Evolutionary conservation across 176 grass and related monocot species (phyloP), one percentile per base, ranked within the genome.

Genomic region (Musa itinerans): DNA sequence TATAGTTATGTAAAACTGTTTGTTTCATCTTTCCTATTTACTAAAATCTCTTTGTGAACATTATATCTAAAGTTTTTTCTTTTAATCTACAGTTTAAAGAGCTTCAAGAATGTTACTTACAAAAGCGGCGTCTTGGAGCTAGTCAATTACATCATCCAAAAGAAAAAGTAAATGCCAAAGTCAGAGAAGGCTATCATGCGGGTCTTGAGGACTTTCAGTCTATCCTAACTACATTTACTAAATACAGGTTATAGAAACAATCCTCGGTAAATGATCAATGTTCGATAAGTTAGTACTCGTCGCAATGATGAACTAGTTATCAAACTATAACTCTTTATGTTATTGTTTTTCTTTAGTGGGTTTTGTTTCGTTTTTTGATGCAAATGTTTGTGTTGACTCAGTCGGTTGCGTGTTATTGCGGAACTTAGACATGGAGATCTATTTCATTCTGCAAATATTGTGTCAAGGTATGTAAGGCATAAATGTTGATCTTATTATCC

Each of bases 351-450:
- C 0, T 22, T 81, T 34, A 84, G 50, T 22, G 59, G 72, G 11
- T 50, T 25, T 15, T 70, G 15, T n/a, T 70, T 19, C 9, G 9
- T 26, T 20, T 20, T 23, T 86, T 58, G 29, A 34, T 63, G 80
- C 8, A 56, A 59, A 16, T 81, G 76, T 48, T 76, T 76, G 29
- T 72, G 15, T 70, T 50, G 43, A 19, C 17, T 70, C 78, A 99
- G 95, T 82, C 91, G 88, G 49, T 68, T 99, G 58, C 90, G 88
- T 71, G 88, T 94, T 71, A 92, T 94, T 64, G 95, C 95, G 25
- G 95, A 99, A 80, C 84, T 99, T 71, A 99, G 88, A 82, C 95
- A 99, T 84, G 95, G 91, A 75, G 91, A 99, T 87, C 83, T 99
- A 25, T 99, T 99, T 81, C 95, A 99, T 52, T 86, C 91, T 50